Evolutionary conservation across 169 alveolate genomes (phyloP), one percentile per base, ranked within the genome.

Genomic region (Plasmodium sp.): DNA sequence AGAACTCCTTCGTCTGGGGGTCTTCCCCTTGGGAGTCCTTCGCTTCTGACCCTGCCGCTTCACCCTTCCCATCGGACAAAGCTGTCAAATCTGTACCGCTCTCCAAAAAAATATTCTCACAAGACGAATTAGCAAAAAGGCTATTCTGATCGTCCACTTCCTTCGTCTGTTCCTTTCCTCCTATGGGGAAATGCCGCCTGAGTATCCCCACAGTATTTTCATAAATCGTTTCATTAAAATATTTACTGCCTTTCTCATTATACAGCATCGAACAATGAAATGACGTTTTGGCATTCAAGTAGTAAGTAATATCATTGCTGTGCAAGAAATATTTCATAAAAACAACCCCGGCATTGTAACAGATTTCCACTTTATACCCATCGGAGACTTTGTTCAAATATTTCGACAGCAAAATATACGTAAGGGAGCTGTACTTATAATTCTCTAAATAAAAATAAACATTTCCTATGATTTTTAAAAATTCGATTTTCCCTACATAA

Each of bases 381-480:
- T 88, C 77, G 5, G 75, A 7, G 73, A 88, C 82, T 62, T 31
- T 77, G 22, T 88, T 88, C 41, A 88, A 58, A 79, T 79, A 79
- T 79, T 88, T 88, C n/a, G 83, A 88, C 43, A 88, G 31, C 27
- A 88, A 41, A n/a, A 88, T 79, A 79, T 88, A 88, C 36, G 88
- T 80, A 18, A 88, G 34, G 22, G 90, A 79, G 71, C 94, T 74
- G 54, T 79, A 80, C 71, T 88, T 80, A 88, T 88, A 88, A 62
- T 80, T 58, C 27, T 88, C 94, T 22, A 88, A 41, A 41, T 88
- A 48, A 33, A 88, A 88, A 88, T 88, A 88, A 10, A 36, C 67
- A 79, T 88, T 88, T 43, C 94, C 94, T 88, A 88, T 88, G 12
- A 58, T 80, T 34, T 81, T 88, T 41, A 88, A 67, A 22, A 88